Conservation (phyloP, 495 filamentous ascomycete genomes). For the Podospora conica region DNA sequence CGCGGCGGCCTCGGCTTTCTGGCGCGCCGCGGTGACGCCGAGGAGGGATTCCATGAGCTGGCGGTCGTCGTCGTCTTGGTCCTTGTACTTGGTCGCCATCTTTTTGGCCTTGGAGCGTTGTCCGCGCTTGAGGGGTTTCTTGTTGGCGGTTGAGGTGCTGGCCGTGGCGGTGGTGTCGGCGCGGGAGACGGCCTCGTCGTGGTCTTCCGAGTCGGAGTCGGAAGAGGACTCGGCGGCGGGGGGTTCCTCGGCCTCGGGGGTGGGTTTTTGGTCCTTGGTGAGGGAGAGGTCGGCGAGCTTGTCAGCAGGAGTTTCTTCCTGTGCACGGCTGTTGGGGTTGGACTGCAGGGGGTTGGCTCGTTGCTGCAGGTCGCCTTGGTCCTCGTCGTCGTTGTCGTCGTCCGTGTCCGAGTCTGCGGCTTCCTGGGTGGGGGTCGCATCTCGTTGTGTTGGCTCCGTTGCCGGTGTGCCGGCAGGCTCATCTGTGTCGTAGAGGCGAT, state of each 20-base stretch:
- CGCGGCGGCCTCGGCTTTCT: conserved; percentile 49
- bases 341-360: conserved; percentile 43
- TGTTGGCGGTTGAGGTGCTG: conserved; percentile 25
- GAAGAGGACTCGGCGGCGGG: not conserved
- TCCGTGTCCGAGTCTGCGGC: conserved; percentile 30
- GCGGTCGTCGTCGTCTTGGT: conserved; percentile 93
- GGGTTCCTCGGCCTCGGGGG: conserved; percentile 3
- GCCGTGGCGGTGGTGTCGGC: conserved; percentile 19
- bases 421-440: not conserved
- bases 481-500: conserved; percentile 51
- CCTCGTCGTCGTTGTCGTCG: conserved; percentile 29
- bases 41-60: conserved; percentile 73
- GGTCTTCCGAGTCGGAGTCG: conserved; percentile 17
- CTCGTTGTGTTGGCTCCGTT: not conserved
- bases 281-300: conserved; percentile 30
- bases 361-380: conserved; percentile 28
- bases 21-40: conserved; percentile 56
- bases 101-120: conserved; percentile 84
- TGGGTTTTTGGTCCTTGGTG: conserved; percentile 13
- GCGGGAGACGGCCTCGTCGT: conserved; percentile 13
- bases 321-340: conserved; percentile 8
- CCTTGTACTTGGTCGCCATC: conserved; percentile 79
- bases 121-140: conserved; percentile 57
- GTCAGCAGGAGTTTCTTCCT: conserved; percentile 18
- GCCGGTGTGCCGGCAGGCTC: conserved; percentile 2